Base-by-base conservation (phyloP, 1,284 basidiomycete species). In the Apiotrichum gamsii region DNA sequence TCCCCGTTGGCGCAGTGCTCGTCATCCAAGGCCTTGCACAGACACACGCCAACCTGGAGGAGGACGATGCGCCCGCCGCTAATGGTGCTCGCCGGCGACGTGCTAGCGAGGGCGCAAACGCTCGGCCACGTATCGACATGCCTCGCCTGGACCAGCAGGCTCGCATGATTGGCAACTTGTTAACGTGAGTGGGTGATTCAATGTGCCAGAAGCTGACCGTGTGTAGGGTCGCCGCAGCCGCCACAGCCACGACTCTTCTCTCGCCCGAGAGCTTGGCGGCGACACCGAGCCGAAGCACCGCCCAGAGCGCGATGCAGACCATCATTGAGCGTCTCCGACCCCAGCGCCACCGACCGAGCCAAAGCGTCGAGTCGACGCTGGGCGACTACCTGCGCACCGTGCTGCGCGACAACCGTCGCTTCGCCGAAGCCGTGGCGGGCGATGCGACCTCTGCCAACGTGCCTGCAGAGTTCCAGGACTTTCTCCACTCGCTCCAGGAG, bases 21-120 rank as follows among this genome's bases (percentile, higher is more conserved):
- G 62, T 72, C 25, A 67, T 72, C 19, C 70, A 72, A 43, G 70
- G 70, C 15, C 45, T 72, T 15, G 70, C 68, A 4, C 70, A 72
- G 50, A 72, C 70, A 3, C 59, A 62, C 20, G 52, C 57, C 28
- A 49, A 47, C 15, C 43, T 52, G 3, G 52, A 54, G 18, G 43
- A 42, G n/a, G 35, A 45, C 28, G 48, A 31, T 9, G 37, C 31
- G 33, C n/a, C 25, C 19, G 19, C 41, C 35, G 15, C 13, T 16
- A 19, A 31, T 16, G 18, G 15, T 28, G 28, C 13, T 29, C 23
- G 39, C 14, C 39, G 20, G 11, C 30, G 56, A 29, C 28, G 56
- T 35, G 48, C 47, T 5, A 52, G 47, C 4, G 57, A 54, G 23
- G 45, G 51, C 8, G 40, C 46, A 19, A 25, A 24, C 4, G 11